A percentile compares a stretch with the other conserved stretches of the same genome.
Evolutionary conservation across 2,329 filamentous ascomycete genomes (phyloP).

Genomic region (Pseudogymnoascus sp.): DNA sequence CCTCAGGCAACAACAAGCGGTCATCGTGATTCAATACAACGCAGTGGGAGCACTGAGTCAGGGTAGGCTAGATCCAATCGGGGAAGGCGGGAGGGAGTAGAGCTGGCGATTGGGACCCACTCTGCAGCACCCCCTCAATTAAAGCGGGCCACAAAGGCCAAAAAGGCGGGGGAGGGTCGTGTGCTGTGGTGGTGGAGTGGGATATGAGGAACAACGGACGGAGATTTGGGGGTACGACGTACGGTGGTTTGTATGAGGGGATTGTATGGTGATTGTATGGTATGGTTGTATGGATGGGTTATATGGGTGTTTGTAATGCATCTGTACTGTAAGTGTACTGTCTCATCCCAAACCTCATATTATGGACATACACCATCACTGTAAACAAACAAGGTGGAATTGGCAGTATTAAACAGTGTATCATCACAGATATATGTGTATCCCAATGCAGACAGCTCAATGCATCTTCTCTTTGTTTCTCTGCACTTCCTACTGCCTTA

Average conservation of each 20-base stretch:
- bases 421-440: background rate
- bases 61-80: background rate
- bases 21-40: background rate
- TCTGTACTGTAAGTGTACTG: background rate
- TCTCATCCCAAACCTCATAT: background rate
- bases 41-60: background rate
- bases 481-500: background rate
- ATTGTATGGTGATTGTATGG: background rate
- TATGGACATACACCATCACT: background rate
- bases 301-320: background rate
- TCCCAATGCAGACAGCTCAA: background rate
- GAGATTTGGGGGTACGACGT: background rate
- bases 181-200: background rate
- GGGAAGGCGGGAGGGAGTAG: background rate
- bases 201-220: background rate
- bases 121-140: background rate
- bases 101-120: constrained; percentile 4
- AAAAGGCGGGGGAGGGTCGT: constrained; percentile 8
- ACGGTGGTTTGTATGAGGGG: no score
- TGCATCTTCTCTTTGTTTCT: background rate
- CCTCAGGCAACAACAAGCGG: constrained; percentile 2
- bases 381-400: background rate
- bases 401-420: background rate
- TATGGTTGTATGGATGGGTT: background rate
- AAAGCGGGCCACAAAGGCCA: background rate